Evolutionary conservation across 306 rosid genomes (phyloP).

Genomic region (Ochetophila trinervis): DNA sequence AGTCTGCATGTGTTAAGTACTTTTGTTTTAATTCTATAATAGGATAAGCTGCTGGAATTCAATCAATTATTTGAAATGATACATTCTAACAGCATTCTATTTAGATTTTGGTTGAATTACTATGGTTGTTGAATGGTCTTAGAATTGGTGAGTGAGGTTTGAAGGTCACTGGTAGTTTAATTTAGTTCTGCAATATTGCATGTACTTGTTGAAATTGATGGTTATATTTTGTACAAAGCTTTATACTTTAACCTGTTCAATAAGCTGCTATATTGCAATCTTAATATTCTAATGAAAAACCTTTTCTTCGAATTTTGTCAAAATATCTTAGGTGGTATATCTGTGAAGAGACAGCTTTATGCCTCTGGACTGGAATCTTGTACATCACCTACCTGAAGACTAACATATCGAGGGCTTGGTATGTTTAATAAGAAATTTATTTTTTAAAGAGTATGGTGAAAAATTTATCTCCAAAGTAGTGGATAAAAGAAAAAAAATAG

Average conservation of each 20-base stretch:
- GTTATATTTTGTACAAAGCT: slow-evolving; percentile 24
- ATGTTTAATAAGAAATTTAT: slow-evolving; percentile 22
- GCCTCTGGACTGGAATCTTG: slow-evolving; percentile 85
- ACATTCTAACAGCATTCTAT: too few relatives aligned
- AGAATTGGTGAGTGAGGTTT: slow-evolving; percentile 13
- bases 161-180: background rate
- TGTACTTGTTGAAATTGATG: slow-evolving; percentile 7
- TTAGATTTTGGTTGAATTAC: background rate
- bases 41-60: background rate
- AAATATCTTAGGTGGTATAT: slow-evolving; percentile 83
- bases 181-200: background rate
- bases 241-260: background rate
- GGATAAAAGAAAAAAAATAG: background rate
- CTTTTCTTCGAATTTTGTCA: slow-evolving; percentile 25
- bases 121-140: slow-evolving; percentile 4
- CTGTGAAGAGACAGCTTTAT: slow-evolving; percentile 79
- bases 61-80: too few relatives aligned
- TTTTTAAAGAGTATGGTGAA: background rate
- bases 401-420: slow-evolving; percentile 71
- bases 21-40: background rate
- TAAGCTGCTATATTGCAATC: background rate
- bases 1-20: too few relatives aligned
- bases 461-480: background rate
- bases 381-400: slow-evolving; percentile 73
- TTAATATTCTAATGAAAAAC: background rate